phyloP scores from a whole-genome alignment of 2,329 filamentous ascomycete species.

The Chaetomium globosum region DNA sequence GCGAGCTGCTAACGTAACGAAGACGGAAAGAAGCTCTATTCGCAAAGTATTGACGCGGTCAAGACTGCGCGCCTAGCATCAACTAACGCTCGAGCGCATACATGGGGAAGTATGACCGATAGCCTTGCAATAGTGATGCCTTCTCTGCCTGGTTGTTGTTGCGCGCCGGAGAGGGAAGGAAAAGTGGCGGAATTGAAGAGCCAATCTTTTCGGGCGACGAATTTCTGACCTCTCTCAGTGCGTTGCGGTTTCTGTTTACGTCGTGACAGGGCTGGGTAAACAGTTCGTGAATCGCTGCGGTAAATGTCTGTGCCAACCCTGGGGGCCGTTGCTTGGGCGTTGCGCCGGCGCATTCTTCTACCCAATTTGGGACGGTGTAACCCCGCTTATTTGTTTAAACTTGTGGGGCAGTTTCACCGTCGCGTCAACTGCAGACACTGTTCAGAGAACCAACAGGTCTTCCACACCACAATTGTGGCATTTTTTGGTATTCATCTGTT shows the following conservation, averaged over 20 bases:
- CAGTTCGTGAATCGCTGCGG: slow-evolving; percentile 16
- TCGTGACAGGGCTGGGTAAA: slow-evolving; percentile 32
- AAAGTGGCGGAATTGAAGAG: slow-evolving; percentile 12
- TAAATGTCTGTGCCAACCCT: slow-evolving; percentile 31
- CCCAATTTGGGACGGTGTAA: slow-evolving; percentile 29
- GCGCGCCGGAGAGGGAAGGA: slow-evolving; percentile 10
- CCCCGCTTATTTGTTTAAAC: slow-evolving; percentile 10
- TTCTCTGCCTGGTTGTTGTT: slow-evolving; percentile 21
- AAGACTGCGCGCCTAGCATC: slow-evolving; percentile 32
- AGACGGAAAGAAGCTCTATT: slow-evolving; percentile 12
- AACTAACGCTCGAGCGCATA: slow-evolving; percentile 24
- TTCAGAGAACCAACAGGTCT: background rate
- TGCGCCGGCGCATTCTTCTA: slow-evolving; percentile 27
- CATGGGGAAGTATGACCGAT: slow-evolving; percentile 28
- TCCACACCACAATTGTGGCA: background rate
- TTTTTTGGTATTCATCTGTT: background rate
- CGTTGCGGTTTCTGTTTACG: slow-evolving; percentile 32
- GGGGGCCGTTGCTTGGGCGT: slow-evolving; percentile 26
- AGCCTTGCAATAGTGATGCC: slow-evolving; percentile 23
- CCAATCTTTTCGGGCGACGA: slow-evolving; percentile 9
- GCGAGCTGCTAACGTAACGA: background rate
- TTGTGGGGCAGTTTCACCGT: slow-evolving; percentile 18
- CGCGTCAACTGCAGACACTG: slow-evolving; percentile 31
- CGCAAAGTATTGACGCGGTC: slow-evolving; percentile 26
- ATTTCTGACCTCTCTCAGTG: slow-evolving; percentile 1